A percentile compares a stretch with the other conserved stretches of the same genome.
Conservation (phyloP, 1,284 basidiomycete genomes). For the Fomitopsis palustris region DNA sequence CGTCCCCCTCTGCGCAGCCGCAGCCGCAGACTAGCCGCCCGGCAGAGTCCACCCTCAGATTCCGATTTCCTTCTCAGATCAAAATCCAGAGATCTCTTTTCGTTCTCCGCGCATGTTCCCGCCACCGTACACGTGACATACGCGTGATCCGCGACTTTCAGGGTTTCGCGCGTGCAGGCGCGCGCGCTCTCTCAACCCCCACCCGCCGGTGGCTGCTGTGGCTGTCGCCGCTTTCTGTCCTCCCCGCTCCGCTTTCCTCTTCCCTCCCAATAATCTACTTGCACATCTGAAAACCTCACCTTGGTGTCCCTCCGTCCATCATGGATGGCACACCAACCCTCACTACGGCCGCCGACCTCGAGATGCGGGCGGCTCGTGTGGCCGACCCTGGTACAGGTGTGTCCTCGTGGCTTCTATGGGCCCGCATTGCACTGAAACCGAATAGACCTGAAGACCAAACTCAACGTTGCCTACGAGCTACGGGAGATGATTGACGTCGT, state of each 20-base stretch:
- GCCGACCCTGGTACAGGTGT: conserved; percentile 70
- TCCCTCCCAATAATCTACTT: background rate
- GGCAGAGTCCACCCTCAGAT: background rate
- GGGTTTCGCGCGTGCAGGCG: conserved; percentile 5
- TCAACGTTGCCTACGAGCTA: conserved; percentile 73
- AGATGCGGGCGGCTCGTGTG: conserved; percentile 64
- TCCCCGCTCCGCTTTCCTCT: background rate
- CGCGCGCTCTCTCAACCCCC: background rate
- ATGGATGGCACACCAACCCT: conserved; percentile 45
- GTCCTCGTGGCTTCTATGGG: conserved; percentile 9
- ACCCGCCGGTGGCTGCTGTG: background rate
- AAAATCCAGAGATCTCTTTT: background rate
- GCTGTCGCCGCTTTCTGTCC: background rate
- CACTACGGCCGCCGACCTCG: conserved; percentile 56
- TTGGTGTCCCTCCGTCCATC: conserved; percentile 3
- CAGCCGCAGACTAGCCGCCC: background rate
- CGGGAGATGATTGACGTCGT: conserved; percentile 86
- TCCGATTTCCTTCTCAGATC: background rate
- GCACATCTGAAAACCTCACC: too few relatives aligned
- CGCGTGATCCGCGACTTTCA: conserved; percentile 8
- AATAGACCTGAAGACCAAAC: conserved; percentile 68
- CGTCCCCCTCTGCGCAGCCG: background rate
- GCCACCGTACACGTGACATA: background rate
- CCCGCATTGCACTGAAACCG: background rate
- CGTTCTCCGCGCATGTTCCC: background rate